These are phyloP conservation scores for Knoxdaviesia proteae DNA, from an alignment of 2,329 filamentous ascomycete genomes.

Conservation along the genomic window DNA sequence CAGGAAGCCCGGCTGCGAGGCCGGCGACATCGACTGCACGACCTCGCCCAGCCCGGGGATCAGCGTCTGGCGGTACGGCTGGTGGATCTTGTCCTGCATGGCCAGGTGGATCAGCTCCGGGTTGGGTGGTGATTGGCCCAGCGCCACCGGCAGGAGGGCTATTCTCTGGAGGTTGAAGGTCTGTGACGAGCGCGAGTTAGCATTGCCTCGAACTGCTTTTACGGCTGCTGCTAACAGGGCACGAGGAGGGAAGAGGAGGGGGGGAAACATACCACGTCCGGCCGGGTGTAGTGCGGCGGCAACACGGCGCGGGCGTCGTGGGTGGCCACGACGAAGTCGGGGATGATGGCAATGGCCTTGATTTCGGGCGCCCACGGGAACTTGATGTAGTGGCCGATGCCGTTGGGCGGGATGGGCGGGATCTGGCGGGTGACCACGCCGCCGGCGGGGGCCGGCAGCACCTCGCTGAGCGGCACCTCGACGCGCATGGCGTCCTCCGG, in stretches of 20 bases:
- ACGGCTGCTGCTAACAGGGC: too few relatives aligned
- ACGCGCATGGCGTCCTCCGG: constrained; percentile 75
- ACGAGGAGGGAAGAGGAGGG: not conserved
- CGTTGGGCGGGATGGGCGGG: constrained; percentile 72
- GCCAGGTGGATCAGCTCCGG: constrained; percentile 88
- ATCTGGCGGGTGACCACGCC: constrained; percentile 73
- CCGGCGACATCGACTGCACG: constrained; percentile 73
- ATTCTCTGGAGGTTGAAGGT: constrained; percentile 89
- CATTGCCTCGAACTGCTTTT: not conserved
- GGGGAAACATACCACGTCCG: constrained; percentile 51
- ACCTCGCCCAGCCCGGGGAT: constrained; percentile 87
- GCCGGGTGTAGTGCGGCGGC: constrained; percentile 56
- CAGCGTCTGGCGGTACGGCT: constrained; percentile 79
- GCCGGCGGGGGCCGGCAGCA: constrained; percentile 73
- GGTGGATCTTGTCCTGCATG: constrained; percentile 98
- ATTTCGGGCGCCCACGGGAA: constrained; percentile 89
- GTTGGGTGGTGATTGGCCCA: constrained; percentile 77
- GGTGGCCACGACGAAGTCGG: constrained; percentile 88
- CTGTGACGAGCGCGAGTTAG: constrained; percentile 14
- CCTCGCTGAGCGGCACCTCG: constrained; percentile 87
- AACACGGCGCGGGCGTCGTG: constrained; percentile 75
- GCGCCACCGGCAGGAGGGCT: constrained; percentile 70
- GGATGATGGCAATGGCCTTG: constrained; percentile 92
- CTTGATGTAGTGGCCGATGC: constrained; percentile 91
- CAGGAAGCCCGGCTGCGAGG: constrained; percentile 67